Conservation (phyloP, 2,329 filamentous ascomycete genomes). For the Phoma sp. region DNA sequence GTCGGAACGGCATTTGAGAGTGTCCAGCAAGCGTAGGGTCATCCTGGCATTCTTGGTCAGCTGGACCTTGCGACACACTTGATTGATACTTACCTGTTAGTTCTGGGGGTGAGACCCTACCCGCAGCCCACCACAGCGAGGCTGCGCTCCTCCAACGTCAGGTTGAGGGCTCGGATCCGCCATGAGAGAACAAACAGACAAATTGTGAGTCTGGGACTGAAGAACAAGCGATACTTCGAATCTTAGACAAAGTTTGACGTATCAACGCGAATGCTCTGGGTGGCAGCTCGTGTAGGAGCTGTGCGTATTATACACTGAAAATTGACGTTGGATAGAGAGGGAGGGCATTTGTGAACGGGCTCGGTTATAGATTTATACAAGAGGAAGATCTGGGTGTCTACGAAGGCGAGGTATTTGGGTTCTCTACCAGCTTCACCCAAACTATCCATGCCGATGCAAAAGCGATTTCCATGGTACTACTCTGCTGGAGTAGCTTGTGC, state of each 20-base stretch:
- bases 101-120: not conserved
- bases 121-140: constrained; percentile 11
- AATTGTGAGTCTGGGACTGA: not conserved
- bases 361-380: not conserved
- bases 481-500: not conserved
- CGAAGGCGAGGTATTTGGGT: not conserved
- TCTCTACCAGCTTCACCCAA: not conserved
- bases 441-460: not conserved
- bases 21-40: not conserved
- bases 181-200: not conserved
- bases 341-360: not conserved
- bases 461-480: not conserved
- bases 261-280: not conserved
- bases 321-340: not conserved
- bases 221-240: not conserved
- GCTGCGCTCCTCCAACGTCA: not conserved
- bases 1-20: not conserved
- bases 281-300: not conserved
- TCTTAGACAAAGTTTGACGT: not conserved
- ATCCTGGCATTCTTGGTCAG: not conserved
- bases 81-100: not conserved
- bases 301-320: not conserved
- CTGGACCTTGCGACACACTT: too few relatives aligned
- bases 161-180: not conserved
- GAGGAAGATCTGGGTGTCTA: not conserved